A percentile compares a stretch with the other conserved stretches of the same genome.
These are phyloP conservation scores for Austropuccinia psidii DNA, from an alignment of 1,284 basidiomycete species.

Conservation along the genomic window DNA sequence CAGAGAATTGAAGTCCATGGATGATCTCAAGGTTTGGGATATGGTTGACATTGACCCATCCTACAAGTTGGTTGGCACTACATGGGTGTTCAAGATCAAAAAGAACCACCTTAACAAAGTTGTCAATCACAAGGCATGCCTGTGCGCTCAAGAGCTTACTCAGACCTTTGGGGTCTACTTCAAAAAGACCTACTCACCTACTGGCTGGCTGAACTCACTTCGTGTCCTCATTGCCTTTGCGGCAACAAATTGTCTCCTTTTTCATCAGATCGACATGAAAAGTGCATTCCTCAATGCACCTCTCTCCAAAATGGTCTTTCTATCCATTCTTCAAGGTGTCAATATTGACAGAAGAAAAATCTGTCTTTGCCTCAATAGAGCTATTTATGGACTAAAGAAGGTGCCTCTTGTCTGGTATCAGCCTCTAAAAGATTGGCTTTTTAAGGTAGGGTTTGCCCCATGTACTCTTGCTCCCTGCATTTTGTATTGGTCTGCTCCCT, in stretches of 20 bases:
- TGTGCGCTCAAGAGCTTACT: not conserved
- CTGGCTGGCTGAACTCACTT: not conserved
- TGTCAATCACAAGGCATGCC: not conserved
- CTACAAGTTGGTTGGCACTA: not conserved
- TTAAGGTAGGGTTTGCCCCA: too few relatives aligned
- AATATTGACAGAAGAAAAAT: too few relatives aligned
- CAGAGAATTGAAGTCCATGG: not conserved
- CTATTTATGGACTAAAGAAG: too few relatives aligned
- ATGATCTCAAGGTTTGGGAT: not conserved
- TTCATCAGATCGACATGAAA: constrained; percentile 6
- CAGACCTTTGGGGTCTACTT: not conserved
- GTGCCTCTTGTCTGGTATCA: too few relatives aligned
- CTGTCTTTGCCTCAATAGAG: too few relatives aligned
- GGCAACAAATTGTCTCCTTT: not conserved
- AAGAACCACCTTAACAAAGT: not conserved
- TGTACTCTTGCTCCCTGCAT: too few relatives aligned
- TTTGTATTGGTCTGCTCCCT: too few relatives aligned
- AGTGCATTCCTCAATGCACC: constrained; percentile 1
- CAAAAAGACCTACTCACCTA: not conserved
- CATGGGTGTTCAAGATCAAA: constrained; percentile 13
- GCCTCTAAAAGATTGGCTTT: too few relatives aligned
- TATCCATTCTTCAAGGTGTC: too few relatives aligned
- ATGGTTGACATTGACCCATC: not conserved
- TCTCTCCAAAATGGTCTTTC: too few relatives aligned
- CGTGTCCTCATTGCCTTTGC: not conserved